Base-by-base conservation (phyloP, 768 basidiomycete species). In the Solioccasus polychromus region DNA sequence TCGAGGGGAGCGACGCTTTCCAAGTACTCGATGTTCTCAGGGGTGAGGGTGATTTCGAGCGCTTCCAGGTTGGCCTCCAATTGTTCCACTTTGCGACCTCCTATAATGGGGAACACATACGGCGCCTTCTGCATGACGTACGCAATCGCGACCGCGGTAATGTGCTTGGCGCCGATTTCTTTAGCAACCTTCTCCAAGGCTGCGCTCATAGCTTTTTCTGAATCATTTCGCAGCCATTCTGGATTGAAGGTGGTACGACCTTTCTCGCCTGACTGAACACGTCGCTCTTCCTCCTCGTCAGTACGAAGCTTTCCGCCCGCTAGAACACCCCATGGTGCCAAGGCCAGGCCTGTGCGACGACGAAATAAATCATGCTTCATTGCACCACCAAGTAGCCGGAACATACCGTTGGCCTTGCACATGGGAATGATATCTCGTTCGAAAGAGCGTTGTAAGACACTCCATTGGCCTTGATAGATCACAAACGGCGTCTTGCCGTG, bases 51-150 rank as follows among this genome's bases (percentile, higher is more conserved):
- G 29, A 82, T 73, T 10, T 71, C 67, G 6, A 80, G 58, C 3
- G 78, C 77, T 52, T 79, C 70, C 17, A 80, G 44, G 53, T 80
- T 82, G 35, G 70, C 69, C 34, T 64, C 37, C 18, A 81, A 58
- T 28, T 81, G 75, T 55, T 77, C 76, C 34, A 77, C 60, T 53
- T 78, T 82, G 40, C 76, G 68, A 0, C 76, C 73, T 4, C 77
- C 77, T 22, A 79, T 59, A 45, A 79, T 67, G 1, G 76, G 76
- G 62, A 79, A 79, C 1, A 77, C 75, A 41, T 68, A 77, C 0
- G 74, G 71, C 5, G 73, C 67, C 58, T 80, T 82, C 34, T 78
- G 74, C 62, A 80, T 63, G 10, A 80, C 61, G 47, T 78, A 80
- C 12, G 77, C 76, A 47, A 81, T 44, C 15, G 58, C 57, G 10